phyloP scores from a whole-genome alignment of 257 asterid genomes.

The Petunia secreta region DNA sequence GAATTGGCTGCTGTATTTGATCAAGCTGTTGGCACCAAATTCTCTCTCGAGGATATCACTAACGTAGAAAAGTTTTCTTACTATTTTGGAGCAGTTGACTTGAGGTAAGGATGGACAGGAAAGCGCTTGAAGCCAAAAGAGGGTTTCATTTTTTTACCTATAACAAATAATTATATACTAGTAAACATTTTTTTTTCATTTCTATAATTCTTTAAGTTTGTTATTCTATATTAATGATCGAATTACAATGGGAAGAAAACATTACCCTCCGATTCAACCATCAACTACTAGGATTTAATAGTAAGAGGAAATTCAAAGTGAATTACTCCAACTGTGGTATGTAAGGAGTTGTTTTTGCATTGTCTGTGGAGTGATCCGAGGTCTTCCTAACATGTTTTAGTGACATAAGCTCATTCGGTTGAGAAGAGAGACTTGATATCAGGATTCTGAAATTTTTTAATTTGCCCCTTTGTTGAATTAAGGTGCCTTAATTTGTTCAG shows the following conservation, averaged over 20 bases:
- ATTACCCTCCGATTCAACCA: not conserved
- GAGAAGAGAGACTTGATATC: slow-evolving; percentile 10
- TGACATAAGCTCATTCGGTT: not conserved
- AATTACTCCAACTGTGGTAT: not conserved
- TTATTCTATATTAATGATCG: not conserved
- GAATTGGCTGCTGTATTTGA: slow-evolving; percentile 68
- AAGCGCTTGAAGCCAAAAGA: not conserved
- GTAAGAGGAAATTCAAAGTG: not conserved
- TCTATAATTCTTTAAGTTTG: not conserved
- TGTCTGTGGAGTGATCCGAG: not conserved
- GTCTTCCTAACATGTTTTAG: slow-evolving; percentile 15
- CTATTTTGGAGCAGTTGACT: slow-evolving; percentile 73
- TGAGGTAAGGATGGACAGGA: slow-evolving; percentile 55
- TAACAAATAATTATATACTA: not conserved
- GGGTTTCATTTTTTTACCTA: not conserved
- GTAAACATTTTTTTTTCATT: no score
- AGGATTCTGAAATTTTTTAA: not conserved
- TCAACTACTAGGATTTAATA: not conserved
- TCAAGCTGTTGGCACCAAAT: slow-evolving; percentile 59
- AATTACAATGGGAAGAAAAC: slow-evolving; percentile 1
- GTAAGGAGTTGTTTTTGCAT: not conserved
- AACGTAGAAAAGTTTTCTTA: slow-evolving; percentile 64
- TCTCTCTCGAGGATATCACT: slow-evolving; percentile 57
- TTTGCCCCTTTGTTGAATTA: not conserved
- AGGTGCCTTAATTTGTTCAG: not conserved